Evolutionary conservation across 2,329 filamentous ascomycete species (phyloP).

Genomic region (Colletotrichum limetticola): DNA sequence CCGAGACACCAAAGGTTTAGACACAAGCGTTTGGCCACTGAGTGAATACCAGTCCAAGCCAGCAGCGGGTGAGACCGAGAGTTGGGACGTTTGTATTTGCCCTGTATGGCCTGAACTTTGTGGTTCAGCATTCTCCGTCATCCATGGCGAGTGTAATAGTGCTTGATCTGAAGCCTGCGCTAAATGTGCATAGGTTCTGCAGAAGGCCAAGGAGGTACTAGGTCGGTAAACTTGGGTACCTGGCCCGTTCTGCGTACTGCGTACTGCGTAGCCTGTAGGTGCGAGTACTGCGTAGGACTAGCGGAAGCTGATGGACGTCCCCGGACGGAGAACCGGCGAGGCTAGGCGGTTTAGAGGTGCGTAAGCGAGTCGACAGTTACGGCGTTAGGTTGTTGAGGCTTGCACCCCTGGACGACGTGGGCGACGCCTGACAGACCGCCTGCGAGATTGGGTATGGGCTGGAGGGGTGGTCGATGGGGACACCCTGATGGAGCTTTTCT

Average conservation of each 20-base stretch:
- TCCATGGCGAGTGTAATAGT: not conserved
- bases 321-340: constrained; percentile 32
- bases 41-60: not conserved
- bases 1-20: constrained; percentile 23
- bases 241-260: not conserved
- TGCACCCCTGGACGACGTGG: constrained; percentile 15
- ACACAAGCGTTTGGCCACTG: constrained; percentile 15
- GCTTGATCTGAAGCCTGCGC: not conserved
- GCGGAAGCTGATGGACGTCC: constrained; percentile 26
- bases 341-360: constrained; percentile 33
- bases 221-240: not conserved
- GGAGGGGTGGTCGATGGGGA: constrained; percentile 8
- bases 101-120: not conserved
- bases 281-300: not conserved
- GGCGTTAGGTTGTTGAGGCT: constrained; percentile 34
- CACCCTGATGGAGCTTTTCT: not conserved
- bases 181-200: not conserved
- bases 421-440: constrained; percentile 22
- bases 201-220: not conserved
- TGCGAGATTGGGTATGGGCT: constrained; percentile 11
- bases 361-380: constrained; percentile 28
- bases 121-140: constrained; percentile 22
- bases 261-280: too few relatives aligned
- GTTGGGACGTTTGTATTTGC: not conserved
- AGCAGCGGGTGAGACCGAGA: not conserved